Percentiles rank a stretch among this genome's conserved stretches.
Evolutionary conservation across 2,329 filamentous ascomycete genomes (phyloP).

Genomic region (Xylaria digitata): DNA sequence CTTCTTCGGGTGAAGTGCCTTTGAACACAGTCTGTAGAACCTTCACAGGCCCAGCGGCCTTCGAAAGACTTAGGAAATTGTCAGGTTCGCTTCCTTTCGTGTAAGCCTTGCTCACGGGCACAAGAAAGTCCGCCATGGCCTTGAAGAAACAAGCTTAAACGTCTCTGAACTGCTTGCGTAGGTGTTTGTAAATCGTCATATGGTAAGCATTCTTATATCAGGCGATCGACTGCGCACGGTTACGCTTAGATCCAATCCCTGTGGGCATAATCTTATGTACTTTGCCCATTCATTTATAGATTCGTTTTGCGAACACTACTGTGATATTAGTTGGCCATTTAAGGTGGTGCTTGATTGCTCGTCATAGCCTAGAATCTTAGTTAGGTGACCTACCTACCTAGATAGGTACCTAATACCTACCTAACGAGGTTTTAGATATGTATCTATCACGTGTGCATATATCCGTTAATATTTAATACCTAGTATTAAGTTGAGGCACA

Average conservation of each 20-base stretch:
- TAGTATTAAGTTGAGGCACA: no score
- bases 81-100: constrained; percentile 54
- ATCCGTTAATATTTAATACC: no score
- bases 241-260: neutral
- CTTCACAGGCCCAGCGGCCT: constrained; percentile 37
- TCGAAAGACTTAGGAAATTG: constrained; percentile 54
- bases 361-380: no score
- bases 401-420: no score
- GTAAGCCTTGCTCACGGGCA: constrained; percentile 65
- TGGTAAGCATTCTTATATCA: constrained; percentile 8
- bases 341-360: neutral
- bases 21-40: constrained; percentile 38
- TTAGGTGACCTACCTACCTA: no score
- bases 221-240: neutral
- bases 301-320: neutral
- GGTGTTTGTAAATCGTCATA: constrained; percentile 3
- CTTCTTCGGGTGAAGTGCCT: constrained; percentile 59
- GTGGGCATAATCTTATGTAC: neutral
- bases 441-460: no score
- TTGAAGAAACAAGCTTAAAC: neutral
- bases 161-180: constrained; percentile 1
- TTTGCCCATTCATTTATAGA: neutral
- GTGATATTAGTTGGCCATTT: neutral
- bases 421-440: no score
- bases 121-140: constrained; percentile 67